phyloP scores from a whole-genome alignment of 2,329 filamentous ascomycete genomes.

The Intubia oerlemansii region DNA sequence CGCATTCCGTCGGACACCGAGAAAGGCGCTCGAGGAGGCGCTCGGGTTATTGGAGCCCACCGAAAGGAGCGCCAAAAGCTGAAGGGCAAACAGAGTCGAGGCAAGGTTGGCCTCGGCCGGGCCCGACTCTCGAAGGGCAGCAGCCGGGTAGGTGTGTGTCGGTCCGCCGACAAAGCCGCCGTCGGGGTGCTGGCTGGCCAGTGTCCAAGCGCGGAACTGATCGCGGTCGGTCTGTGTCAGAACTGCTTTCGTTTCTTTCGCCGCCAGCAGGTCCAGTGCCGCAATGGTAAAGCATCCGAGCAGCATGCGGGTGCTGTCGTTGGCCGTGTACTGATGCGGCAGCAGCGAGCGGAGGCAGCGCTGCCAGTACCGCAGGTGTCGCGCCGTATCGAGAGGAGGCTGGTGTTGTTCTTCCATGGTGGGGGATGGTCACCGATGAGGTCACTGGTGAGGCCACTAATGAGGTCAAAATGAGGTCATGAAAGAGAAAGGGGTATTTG shows the following conservation, averaged over 20 bases:
- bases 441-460: neutral
- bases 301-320: slow-evolving; percentile 77
- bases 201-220: slow-evolving; percentile 57
- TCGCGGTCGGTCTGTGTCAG: too few species aligned
- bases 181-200: slow-evolving; percentile 62
- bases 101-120: slow-evolving; percentile 48
- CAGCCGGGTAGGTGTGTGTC: slow-evolving; percentile 32
- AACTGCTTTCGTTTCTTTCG: slow-evolving; percentile 20
- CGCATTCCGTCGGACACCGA: slow-evolving; percentile 41
- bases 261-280: slow-evolving; percentile 60
- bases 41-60: slow-evolving; percentile 3
- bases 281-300: slow-evolving; percentile 79
- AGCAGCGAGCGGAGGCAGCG: slow-evolving; percentile 67
- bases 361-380: slow-evolving; percentile 81
- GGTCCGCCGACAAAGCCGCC: slow-evolving; percentile 84
- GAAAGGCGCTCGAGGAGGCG: slow-evolving; percentile 20
- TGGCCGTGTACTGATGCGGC: slow-evolving; percentile 64
- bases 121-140: slow-evolving; percentile 10
- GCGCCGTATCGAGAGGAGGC: slow-evolving; percentile 36
- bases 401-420: slow-evolving; percentile 9
- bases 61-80: slow-evolving; percentile 38
- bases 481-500: too few species aligned
- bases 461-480: too few species aligned
- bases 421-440: neutral
- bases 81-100: slow-evolving; percentile 73